Conservation (phyloP, 2,329 filamentous ascomycete genomes). For the Shiraia sp. region DNA sequence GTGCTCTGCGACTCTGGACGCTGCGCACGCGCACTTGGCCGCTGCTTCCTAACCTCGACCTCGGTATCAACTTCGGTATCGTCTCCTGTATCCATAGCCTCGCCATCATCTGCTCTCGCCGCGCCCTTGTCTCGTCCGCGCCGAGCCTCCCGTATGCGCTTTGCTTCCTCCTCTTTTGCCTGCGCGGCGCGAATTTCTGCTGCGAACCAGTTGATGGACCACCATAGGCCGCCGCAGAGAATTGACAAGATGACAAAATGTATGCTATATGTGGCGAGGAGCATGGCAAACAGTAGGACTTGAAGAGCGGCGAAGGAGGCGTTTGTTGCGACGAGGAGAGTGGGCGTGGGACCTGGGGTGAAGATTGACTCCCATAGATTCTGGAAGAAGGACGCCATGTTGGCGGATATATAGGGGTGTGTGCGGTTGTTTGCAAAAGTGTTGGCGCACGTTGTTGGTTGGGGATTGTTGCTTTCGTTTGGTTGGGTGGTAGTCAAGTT, state of each 20-base stretch:
- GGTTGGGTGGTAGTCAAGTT: too few relatives aligned
- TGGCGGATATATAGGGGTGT: slow-evolving; percentile 5
- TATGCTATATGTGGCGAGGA: slow-evolving; percentile 81
- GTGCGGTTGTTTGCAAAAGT: slow-evolving; percentile 1
- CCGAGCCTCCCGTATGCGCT: slow-evolving; percentile 47
- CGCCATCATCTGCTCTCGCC: slow-evolving; percentile 28
- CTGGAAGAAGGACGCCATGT: slow-evolving; percentile 61
- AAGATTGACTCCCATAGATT: slow-evolving; percentile 93
- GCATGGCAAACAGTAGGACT: slow-evolving; percentile 72
- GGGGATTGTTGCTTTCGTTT: not conserved
- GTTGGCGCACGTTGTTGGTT: not conserved
- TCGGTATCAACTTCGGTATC: slow-evolving; percentile 52
- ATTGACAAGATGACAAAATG: slow-evolving; percentile 84
- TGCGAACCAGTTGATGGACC: slow-evolving; percentile 96
- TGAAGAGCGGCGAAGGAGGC: slow-evolving; percentile 85
- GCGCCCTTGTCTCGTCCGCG: slow-evolving; percentile 49
- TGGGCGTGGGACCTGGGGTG: slow-evolving; percentile 85
- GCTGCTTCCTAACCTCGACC: slow-evolving; percentile 35
- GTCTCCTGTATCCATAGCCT: slow-evolving; percentile 50
- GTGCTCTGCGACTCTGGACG: slow-evolving; percentile 39
- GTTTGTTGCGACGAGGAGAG: slow-evolving; percentile 88
- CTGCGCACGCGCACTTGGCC: slow-evolving; percentile 19
- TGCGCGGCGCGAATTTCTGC: slow-evolving; percentile 60
- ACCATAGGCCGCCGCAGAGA: slow-evolving; percentile 84
- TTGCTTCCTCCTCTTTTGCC: slow-evolving; percentile 54